These are phyloP conservation scores for Xylona heveae DNA, from an alignment of 495 filamentous ascomycete genomes.

Conservation along the genomic window DNA sequence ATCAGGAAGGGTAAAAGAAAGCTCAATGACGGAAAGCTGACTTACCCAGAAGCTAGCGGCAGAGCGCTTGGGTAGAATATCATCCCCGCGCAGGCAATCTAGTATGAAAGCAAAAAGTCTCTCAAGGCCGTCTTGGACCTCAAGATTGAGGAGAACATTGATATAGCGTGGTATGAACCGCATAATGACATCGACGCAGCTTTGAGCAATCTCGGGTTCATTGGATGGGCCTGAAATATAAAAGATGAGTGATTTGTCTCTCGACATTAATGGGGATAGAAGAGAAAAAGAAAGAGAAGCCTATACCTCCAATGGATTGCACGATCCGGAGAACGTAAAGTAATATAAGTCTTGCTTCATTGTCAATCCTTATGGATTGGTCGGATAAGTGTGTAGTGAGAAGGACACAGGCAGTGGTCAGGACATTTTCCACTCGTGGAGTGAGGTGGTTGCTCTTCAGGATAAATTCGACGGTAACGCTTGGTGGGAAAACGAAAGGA, in stretches of 20 bases:
- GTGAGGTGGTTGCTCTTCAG: constrained; percentile 36
- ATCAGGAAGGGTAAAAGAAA: constrained; percentile 8
- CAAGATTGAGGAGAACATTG: constrained; percentile 27
- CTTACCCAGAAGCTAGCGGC: constrained; percentile 67
- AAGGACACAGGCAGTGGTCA: constrained; percentile 60
- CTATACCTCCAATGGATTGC: constrained; percentile 35
- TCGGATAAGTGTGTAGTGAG: constrained; percentile 38
- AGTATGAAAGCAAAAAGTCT: constrained; percentile 62
- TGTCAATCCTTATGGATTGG: constrained; percentile 19
- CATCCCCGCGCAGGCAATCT: constrained; percentile 44
- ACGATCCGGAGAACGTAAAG: constrained; percentile 45
- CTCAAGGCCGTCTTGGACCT: constrained; percentile 30
- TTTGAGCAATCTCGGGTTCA: constrained; percentile 66
- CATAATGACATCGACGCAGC: constrained; percentile 48
- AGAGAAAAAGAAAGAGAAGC: constrained; percentile 10
- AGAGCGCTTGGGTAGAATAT: constrained; percentile 61
- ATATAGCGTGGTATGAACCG: constrained; percentile 45
- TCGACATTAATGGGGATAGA: constrained; percentile 6
- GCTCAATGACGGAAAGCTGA: constrained; percentile 16
- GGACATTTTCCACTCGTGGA: constrained; percentile 47
- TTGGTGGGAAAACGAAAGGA: constrained; percentile 54
- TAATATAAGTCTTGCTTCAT: constrained; percentile 32
- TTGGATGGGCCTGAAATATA: constrained; percentile 25
- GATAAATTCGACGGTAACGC: constrained; percentile 50
- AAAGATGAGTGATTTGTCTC: constrained; percentile 7